A percentile compares a stretch with the other conserved stretches of the same genome.
Evolutionary conservation across 495 filamentous ascomycete species (phyloP).

Genomic region (Neurospora sp.): DNA sequence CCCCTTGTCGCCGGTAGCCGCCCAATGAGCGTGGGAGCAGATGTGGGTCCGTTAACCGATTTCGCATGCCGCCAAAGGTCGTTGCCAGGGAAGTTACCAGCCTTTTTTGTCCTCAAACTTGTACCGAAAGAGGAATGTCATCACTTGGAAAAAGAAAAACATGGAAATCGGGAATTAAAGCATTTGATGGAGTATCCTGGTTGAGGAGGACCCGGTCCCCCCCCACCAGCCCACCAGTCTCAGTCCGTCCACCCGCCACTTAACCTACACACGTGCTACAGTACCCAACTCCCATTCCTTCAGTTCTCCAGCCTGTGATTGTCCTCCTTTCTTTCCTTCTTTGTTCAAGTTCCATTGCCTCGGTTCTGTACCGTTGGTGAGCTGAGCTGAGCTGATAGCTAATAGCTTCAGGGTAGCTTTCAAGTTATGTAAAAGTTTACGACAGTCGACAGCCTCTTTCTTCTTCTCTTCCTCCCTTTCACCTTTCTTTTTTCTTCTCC

Average conservation of each 20-base stretch:
- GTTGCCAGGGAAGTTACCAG: neutral
- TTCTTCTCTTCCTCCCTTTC: neutral
- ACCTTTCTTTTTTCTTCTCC: neutral
- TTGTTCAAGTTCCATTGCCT: neutral
- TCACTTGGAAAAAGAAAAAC: neutral
- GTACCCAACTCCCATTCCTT: neutral
- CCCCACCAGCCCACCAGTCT: neutral
- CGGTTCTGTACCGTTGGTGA: neutral
- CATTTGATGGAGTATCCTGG: neutral
- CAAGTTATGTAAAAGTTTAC: neutral
- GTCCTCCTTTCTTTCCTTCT: neutral
- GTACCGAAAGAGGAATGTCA: neutral
- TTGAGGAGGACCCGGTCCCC: neutral
- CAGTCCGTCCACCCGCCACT: neutral
- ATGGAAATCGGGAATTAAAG: neutral
- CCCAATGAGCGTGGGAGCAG: no score
- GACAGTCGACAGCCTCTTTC: neutral
- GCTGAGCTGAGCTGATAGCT: neutral
- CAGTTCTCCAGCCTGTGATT: neutral
- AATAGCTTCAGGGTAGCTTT: neutral
- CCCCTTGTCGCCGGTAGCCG: no score
- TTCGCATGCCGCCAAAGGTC: neutral
- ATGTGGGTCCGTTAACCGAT: no score
- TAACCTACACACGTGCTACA: neutral
- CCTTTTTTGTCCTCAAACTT: neutral